Base-by-base conservation (phyloP, 2,329 filamentous ascomycete genomes). In the Epicoccum sorghinum region DNA sequence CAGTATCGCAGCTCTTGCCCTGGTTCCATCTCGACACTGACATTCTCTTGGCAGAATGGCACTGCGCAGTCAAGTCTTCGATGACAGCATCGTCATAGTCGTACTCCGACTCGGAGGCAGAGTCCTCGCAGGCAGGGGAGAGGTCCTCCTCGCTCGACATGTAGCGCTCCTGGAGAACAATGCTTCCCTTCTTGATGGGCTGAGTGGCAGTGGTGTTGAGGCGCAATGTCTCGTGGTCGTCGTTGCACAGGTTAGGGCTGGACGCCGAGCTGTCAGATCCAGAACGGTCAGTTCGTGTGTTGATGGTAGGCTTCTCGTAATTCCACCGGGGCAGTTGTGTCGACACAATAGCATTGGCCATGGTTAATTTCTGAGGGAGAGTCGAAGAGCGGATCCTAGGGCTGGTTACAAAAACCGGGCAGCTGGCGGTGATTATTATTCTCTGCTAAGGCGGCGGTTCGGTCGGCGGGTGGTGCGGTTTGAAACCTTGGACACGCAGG, bases 111-210 rank as follows among this genome's bases (percentile, higher is more conserved):
- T 68, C 69, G 0, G 65, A 68, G 37, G 32, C 52, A 0, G 64
- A 68, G 43, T 61, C 67, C 41, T 72, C 64, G 49, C 72, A 72
- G 56, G 69, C 68, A 8, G 73, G 71, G 5, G 70, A 73, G 9
- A 75, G 65, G 51, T 74, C 71, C 48, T 76, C 73, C 45, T 76
- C 73, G 46, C 71, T 74, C 5, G 72, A 75, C 35, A 75, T 66
- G 54, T 76, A 76, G 18, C 70, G 66, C 37, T 75, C 67, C 47
- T 75, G 71, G 55, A 75, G 64, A 44, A 64, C 55, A 39, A 64
- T 47, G 49, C 55, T 56, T 18, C 71, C 65, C 47, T 68, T 66
- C 18, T 61, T 57, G 49, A 61, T 32, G 23, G 46, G 40, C 27
- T 67, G 57, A 13, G 62, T 59, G 45, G 63, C 52, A 42, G 66